These are phyloP conservation scores for Plasmodium adleri DNA, from an alignment of 169 alveolate genomes.

Conservation along the genomic window DNA sequence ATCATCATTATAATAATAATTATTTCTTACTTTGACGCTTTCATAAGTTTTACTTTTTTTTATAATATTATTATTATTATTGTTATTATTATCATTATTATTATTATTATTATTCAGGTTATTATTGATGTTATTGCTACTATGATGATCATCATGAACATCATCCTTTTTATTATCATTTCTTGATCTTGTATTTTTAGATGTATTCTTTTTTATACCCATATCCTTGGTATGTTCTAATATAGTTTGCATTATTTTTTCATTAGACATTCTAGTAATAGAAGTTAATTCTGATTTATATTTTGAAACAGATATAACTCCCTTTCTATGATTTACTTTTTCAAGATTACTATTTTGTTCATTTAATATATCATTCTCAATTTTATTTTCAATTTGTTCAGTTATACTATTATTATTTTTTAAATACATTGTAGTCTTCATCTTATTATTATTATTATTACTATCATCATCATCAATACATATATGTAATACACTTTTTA, in stretches of 20 bases:
- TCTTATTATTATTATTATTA: background rate
- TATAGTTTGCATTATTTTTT: constrained; percentile 59
- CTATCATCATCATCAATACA: constrained; percentile 40
- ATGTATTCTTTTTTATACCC: background rate
- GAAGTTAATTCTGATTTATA: constrained; percentile 61
- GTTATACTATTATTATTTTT: constrained; percentile 25
- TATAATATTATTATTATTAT: background rate
- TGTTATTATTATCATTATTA: background rate
- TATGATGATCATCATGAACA: no score
- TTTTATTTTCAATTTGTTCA: constrained; percentile 57
- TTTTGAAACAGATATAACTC: constrained; percentile 56
- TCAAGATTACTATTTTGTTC: constrained; percentile 8
- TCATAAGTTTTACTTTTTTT: constrained; percentile 23
- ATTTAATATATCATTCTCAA: constrained; percentile 48
- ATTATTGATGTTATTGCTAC: background rate
- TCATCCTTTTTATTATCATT: background rate
- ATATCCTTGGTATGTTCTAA: constrained; percentile 44
- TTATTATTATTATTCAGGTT: background rate
- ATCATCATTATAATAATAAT: background rate
- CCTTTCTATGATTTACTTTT: constrained; percentile 21
- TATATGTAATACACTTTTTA: constrained; percentile 76
- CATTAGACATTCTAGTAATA: constrained; percentile 54
- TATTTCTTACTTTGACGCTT: background rate
- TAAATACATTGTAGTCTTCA: background rate
- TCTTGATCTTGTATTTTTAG: background rate